Conservation (phyloP, 352 stramenopile genomes). For the Globisporangium canariense region DNA sequence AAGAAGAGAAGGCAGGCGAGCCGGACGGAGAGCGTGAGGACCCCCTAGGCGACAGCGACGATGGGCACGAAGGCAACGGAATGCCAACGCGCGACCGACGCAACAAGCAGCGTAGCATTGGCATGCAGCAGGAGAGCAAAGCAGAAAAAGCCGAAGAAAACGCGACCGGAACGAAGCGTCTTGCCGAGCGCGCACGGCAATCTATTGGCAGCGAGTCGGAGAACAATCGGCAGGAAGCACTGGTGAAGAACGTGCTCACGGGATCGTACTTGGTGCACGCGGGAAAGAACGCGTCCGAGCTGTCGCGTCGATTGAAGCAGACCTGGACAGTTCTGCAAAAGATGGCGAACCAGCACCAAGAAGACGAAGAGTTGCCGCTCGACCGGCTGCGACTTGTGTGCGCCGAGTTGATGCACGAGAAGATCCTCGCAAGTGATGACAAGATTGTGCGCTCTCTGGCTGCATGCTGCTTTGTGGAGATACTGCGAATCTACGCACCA, state of each 20-base stretch:
- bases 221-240: conserved; percentile 11
- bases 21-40: conserved; percentile 3
- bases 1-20: neutral
- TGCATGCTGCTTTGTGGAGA: conserved; percentile 71
- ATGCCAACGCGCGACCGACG: neutral
- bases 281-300: conserved; percentile 29
- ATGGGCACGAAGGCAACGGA: neutral
- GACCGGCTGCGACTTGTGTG: conserved; percentile 43
- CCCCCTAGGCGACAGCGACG: neutral
- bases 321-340: conserved; percentile 46
- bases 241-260: conserved; percentile 8
- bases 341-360: conserved; percentile 36
- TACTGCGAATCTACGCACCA: conserved; percentile 60
- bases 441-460: conserved; percentile 52
- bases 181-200: neutral
- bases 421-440: conserved; percentile 44
- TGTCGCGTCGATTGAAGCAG: conserved; percentile 52
- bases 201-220: conserved; percentile 4
- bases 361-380: conserved; percentile 31
- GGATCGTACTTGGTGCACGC: conserved; percentile 27
- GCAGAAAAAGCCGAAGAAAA: neutral
- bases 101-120: neutral
- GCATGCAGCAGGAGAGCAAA: neutral
- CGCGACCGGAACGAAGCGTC: neutral
- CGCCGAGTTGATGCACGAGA: conserved; percentile 54